Base-by-base conservation (phyloP, 768 basidiomycete species). In the Hygrocybe coccinea region DNA sequence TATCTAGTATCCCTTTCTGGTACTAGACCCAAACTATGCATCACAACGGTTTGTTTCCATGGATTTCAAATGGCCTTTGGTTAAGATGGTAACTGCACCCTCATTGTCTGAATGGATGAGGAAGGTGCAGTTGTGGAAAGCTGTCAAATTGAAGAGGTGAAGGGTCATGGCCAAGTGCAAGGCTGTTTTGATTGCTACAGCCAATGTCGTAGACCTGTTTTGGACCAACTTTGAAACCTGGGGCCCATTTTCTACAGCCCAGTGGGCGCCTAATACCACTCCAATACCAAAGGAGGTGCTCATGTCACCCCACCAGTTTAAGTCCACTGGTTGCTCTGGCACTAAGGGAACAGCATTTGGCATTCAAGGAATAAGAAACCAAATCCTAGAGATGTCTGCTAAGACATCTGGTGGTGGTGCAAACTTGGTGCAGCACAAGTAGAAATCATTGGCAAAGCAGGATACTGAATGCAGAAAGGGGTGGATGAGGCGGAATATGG, bases 261-360 rank as follows among this genome's bases (percentile, higher is more conserved):
- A 76, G 19, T n/a, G n/a, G n/a, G n/a, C n/a, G n/a, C n/a, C n/a
- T n/a, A n/a, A n/a, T n/a, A n/a, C n/a, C n/a, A n/a, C 60, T 0
- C 72, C 66, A 33, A 76, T 65, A 1, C 75, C 69, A 59, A 67
- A 73, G 5, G 67, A 69, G 0, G 71, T 62, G 59, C 69, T 70
- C 1, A 69, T 69, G 48, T 76, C 70, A 9, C 67, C 69, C 70
- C 68, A 76, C 67, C 67, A 70, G 9, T 55, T 54, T 4, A 72
- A 17, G 59, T 75, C 69, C 0, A 53, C 1, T 6, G 64, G 63
- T 14, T 44, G 29, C 2, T 57, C 34, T 0, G 47, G 3, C 2
- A 37, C 1, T 2, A 72, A 39, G 1, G 65, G 67, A 12, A 63
- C 46, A 11, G 39, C 10, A 56, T 60, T 63, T 7, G 67, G 69